Evolutionary conservation across 176 grass and related monocot species (phyloP).

Genomic region (Oryza rufipogon): DNA sequence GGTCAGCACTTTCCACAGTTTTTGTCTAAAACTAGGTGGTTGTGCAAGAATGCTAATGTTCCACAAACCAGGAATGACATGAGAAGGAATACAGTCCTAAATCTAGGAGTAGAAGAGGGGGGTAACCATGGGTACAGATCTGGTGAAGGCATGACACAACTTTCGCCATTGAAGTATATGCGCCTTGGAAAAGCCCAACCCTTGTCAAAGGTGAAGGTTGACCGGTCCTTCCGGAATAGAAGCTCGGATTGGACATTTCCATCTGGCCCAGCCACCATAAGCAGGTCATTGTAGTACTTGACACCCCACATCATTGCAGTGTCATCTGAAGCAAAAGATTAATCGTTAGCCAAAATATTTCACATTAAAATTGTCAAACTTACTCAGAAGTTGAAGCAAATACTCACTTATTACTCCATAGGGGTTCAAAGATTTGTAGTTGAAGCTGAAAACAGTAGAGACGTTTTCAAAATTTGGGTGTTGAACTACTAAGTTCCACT

Average conservation of each 20-base stretch:
- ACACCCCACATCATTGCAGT: slow-evolving; percentile 78
- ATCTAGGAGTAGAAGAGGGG: slow-evolving; percentile 35
- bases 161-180: slow-evolving; percentile 85
- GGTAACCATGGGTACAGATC: slow-evolving; percentile 70
- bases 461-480: slow-evolving; percentile 79
- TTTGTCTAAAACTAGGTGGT: slow-evolving; percentile 28
- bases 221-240: slow-evolving; percentile 58
- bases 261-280: slow-evolving; percentile 58
- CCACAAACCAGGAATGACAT: slow-evolving; percentile 30
- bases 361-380: neutral
- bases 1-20: slow-evolving; percentile 23
- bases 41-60: slow-evolving; percentile 41
- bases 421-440: slow-evolving; percentile 58
- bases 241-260: slow-evolving; percentile 78
- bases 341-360: neutral
- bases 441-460: slow-evolving; percentile 74
- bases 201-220: slow-evolving; percentile 58
- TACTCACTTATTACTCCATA: slow-evolving; percentile 77
- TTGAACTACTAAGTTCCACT: slow-evolving; percentile 75
- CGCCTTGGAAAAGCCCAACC: slow-evolving; percentile 76
- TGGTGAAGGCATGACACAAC: slow-evolving; percentile 70
- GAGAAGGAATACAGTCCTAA: slow-evolving; percentile 27
- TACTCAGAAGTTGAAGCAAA: neutral
- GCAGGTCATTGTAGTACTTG: slow-evolving; percentile 80
- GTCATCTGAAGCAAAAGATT: slow-evolving; percentile 54